Percentiles rank a stretch among this genome's conserved stretches.
Conservation (phyloP, 306 rosid species). For the Fragaria vesca region DNA sequence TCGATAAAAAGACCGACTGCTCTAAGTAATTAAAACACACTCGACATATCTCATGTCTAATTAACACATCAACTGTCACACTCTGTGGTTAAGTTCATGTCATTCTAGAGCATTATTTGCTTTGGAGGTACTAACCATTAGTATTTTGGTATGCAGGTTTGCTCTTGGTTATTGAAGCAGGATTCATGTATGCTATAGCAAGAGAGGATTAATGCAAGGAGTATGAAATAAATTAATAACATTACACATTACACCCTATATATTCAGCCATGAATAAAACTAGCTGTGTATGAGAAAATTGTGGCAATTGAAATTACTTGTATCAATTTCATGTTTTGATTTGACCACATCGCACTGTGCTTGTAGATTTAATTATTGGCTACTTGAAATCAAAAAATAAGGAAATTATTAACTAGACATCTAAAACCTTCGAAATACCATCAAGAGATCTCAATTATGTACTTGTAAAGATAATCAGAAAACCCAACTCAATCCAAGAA, state of each 20-base stretch:
- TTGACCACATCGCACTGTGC: background rate
- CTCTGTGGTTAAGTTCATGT: background rate
- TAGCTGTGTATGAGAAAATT: background rate
- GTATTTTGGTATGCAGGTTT: slow-evolving; percentile 10
- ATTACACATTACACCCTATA: background rate
- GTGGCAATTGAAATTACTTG: background rate
- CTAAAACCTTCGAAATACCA: too few relatives aligned
- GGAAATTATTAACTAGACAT: too few relatives aligned
- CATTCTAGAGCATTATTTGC: background rate
- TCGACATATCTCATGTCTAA: background rate
- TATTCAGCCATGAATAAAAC: background rate
- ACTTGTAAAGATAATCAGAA: background rate
- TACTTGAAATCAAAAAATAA: background rate
- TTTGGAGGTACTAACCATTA: background rate
- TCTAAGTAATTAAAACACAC: slow-evolving; percentile 18
- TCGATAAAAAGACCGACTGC: slow-evolving; percentile 29
- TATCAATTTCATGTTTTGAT: background rate
- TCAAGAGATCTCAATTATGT: too few relatives aligned
- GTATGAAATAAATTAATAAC: background rate
- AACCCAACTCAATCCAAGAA: background rate
- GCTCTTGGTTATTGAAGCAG: background rate
- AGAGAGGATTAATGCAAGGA: background rate
- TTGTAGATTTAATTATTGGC: too few relatives aligned
- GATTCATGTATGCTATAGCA: background rate
- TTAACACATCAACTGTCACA: background rate